These are phyloP conservation scores for Blastobotrys arbuscula DNA, from an alignment of 1,139 yeast genomes.

Conservation along the genomic window DNA sequence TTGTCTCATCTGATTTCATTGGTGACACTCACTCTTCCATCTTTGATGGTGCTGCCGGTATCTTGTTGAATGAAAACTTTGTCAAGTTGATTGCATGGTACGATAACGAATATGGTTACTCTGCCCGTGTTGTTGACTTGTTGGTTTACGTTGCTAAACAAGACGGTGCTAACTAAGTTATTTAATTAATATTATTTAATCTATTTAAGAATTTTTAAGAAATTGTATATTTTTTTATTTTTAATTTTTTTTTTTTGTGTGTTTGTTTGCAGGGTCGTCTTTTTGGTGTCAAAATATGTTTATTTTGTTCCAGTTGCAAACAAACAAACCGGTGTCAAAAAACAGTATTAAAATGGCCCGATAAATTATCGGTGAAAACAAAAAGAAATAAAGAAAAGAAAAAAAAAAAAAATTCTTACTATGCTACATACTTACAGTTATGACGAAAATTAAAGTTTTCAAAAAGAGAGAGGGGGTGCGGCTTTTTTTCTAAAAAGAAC, in stretches of 20 bases:
- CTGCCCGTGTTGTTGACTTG: conserved; percentile 86
- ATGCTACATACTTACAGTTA: too few species aligned
- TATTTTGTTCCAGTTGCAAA: neutral
- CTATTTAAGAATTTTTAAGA: neutral
- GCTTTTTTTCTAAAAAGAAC: too few species aligned
- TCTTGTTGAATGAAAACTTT: conserved; percentile 72
- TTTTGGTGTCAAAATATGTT: neutral
- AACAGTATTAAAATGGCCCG: too few species aligned
- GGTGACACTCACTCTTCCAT: conserved; percentile 73
- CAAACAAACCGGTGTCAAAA: too few species aligned
- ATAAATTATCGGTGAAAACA: too few species aligned
- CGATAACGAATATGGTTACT: conserved; percentile 90
- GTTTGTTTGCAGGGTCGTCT: neutral
- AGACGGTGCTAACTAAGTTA: conserved; percentile 30
- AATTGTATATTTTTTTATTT: neutral
- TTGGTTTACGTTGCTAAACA: conserved; percentile 60
- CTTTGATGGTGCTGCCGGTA: conserved; percentile 83
- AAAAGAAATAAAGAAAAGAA: too few species aligned
- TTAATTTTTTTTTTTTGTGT: neutral
- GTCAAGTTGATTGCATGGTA: conserved; percentile 86
- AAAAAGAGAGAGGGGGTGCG: too few species aligned
- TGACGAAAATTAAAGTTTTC: too few species aligned
- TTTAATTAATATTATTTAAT: neutral
- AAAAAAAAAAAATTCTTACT: too few species aligned
- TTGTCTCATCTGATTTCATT: conserved; percentile 79